Evolutionary conservation across 345 rosid genomes (phyloP), one percentile per base, ranked within the genome.

Genomic region (Rubroshorea leprosula): DNA sequence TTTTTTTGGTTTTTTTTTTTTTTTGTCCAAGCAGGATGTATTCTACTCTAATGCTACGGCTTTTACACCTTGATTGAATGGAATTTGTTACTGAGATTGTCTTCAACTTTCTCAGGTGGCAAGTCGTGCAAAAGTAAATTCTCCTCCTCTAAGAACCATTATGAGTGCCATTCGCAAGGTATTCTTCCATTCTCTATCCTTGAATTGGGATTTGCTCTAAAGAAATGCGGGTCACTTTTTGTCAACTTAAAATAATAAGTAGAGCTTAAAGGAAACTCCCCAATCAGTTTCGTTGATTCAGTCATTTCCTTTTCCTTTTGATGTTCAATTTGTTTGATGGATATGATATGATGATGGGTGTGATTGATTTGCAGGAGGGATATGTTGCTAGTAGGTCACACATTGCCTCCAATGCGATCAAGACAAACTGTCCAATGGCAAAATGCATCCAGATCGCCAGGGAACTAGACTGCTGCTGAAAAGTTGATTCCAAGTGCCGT

Each of bases 301-400:
- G 31, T 27, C 31, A 4, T 3, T 27, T 27, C 31, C 31, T 3
- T 27, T 3, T 27, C 5, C 31, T 27, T 35, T 1, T 3, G 41
- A 35, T 35, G 41, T 1, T 35, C n/a, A n/a, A n/a, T n/a, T n/a
- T n/a, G n/a, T n/a, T n/a, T n/a, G n/a, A n/a, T n/a, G n/a, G n/a
- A n/a, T n/a, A n/a, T n/a, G n/a, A n/a, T n/a, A n/a, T n/a, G n/a
- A n/a, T n/a, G n/a, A n/a, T n/a, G n/a, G n/a, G n/a, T n/a, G n/a
- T 35, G 9, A 35, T 35, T 29, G 35, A 9, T 29, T 73, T 63
- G 68, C 75, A 89, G 98, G 90, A 80, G 63, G 98, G 98, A 50
- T 86, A 77, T 67, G 88, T 76, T 18, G 89, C 61, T 39, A 79
- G 85, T 64, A 80, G 91, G 71, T 86, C 94, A 19, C 98, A 92